These are phyloP conservation scores for Penicillium paxilli DNA, from an alignment of 495 filamentous ascomycete species.

Conservation along the genomic window DNA sequence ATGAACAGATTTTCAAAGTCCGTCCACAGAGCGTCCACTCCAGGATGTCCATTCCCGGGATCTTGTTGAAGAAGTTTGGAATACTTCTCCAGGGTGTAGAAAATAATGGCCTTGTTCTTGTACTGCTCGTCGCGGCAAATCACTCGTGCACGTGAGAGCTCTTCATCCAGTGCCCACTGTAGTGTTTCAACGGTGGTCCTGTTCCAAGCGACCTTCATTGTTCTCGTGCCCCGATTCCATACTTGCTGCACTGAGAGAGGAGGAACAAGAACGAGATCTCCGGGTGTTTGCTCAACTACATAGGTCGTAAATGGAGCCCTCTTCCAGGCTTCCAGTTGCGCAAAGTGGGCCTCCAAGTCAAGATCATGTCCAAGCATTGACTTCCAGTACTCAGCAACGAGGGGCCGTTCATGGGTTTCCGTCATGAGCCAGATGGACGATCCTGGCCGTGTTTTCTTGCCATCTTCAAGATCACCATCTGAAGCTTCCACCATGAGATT, in stretches of 20 bases:
- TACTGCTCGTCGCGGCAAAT: constrained; percentile 99
- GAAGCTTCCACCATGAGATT: constrained; percentile 98
- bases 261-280: constrained; percentile 95
- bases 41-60: constrained; percentile 40
- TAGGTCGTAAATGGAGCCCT: constrained; percentile 89
- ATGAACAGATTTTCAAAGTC: constrained; percentile 79
- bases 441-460: constrained; percentile 70
- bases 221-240: constrained; percentile 94
- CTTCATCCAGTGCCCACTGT: constrained; percentile 79
- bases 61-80: constrained; percentile 58
- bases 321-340: constrained; percentile 89
- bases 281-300: constrained; percentile 87
- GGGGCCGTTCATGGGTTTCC: constrained; percentile 80
- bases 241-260: constrained; percentile 96
- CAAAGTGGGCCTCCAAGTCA: constrained; percentile 94
- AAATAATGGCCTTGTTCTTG: constrained; percentile 96
- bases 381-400: constrained; percentile 89
- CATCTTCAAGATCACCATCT: constrained; percentile 51
- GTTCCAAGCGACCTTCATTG: constrained; percentile 98
- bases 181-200: constrained; percentile 91
- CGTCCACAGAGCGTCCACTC: constrained; percentile 63
- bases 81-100: constrained; percentile 78
- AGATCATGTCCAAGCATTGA: constrained; percentile 91
- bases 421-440: constrained; percentile 99
- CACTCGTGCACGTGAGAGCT: constrained; percentile 80